Evolutionary conservation across 139 green algal genomes (phyloP).

Genomic region (Chlorella sp.): DNA sequence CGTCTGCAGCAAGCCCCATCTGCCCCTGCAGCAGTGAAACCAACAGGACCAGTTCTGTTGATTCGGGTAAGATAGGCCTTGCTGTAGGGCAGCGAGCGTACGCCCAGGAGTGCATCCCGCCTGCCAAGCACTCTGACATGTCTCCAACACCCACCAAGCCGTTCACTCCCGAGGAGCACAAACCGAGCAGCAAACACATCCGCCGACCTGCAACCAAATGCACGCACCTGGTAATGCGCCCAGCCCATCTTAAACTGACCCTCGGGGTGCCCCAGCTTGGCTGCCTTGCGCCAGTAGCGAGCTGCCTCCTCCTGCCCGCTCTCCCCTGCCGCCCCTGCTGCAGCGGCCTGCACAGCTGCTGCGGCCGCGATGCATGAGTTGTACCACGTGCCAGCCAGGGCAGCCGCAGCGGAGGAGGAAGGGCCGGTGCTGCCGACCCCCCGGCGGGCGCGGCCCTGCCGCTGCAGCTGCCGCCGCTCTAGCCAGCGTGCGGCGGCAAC

Average conservation of each 20-base stretch:
- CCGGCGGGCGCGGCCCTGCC: background rate
- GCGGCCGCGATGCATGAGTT: background rate
- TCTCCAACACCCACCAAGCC: too few species aligned
- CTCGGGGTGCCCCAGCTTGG: constrained; percentile 31
- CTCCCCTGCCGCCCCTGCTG: background rate
- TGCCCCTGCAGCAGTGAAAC: background rate
- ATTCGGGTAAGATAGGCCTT: too few species aligned
- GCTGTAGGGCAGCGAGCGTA: too few species aligned
- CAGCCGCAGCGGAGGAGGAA: background rate
- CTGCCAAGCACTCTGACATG: background rate
- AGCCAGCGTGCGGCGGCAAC: constrained; percentile 14
- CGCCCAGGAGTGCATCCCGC: too few species aligned
- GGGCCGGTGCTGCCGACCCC: background rate
- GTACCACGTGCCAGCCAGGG: background rate
- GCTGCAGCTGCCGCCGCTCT: background rate
- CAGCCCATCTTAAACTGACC: constrained; percentile 18
- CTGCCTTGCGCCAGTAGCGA: constrained; percentile 3
- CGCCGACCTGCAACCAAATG: background rate
- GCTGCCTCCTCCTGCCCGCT: background rate
- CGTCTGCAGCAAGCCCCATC: constrained; percentile 11
- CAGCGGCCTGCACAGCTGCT: background rate
- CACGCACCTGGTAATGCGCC: constrained; percentile 16
- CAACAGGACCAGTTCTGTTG: too few species aligned
- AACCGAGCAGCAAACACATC: too few species aligned
- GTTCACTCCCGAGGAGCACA: too few species aligned